Evolutionary conservation across 805 yeast genomes (phyloP).

Genomic region (Zygosaccharomyces rouxii): DNA sequence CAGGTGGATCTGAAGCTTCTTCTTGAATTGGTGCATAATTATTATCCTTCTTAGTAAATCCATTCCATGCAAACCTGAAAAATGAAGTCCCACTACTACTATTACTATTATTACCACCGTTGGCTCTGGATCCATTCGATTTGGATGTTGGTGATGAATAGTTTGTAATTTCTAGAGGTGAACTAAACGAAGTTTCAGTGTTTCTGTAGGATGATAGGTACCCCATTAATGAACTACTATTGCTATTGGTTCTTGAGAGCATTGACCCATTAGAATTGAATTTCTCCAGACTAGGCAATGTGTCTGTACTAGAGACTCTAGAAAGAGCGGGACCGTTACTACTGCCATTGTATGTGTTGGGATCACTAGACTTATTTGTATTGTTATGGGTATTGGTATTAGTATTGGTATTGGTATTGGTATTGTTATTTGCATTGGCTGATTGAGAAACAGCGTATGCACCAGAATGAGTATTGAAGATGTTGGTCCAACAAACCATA

Average conservation of each 20-base stretch:
- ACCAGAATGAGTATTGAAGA: conserved; percentile 27
- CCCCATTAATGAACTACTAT: conserved; percentile 22
- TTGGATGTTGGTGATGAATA: conserved; percentile 6
- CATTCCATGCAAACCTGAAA: conserved; percentile 40
- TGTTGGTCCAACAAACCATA: conserved; percentile 29
- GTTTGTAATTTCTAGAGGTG: conserved; percentile 12
- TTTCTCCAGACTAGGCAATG: conserved; percentile 27
- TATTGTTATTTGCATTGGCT: neutral
- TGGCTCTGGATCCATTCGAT: conserved; percentile 3
- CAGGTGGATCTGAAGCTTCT: conserved; percentile 12
- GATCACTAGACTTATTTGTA: neutral
- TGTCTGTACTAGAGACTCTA: conserved; percentile 12
- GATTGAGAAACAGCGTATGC: conserved; percentile 13
- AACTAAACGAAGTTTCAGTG: conserved; percentile 8
- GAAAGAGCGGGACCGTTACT: neutral
- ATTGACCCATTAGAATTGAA: conserved; percentile 29
- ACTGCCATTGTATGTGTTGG: neutral
- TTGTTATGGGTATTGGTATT: neutral
- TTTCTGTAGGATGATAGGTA: conserved; percentile 15
- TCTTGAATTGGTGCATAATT: conserved; percentile 17
- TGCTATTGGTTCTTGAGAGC: conserved; percentile 30
- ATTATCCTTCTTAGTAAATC: conserved; percentile 23
- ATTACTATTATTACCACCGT: conserved; percentile 4
- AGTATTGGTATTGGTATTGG: neutral
- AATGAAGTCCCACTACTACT: conserved; percentile 32